Base-by-base conservation (phyloP, 2,329 filamentous ascomycete species). In the Thelonectria olida region DNA sequence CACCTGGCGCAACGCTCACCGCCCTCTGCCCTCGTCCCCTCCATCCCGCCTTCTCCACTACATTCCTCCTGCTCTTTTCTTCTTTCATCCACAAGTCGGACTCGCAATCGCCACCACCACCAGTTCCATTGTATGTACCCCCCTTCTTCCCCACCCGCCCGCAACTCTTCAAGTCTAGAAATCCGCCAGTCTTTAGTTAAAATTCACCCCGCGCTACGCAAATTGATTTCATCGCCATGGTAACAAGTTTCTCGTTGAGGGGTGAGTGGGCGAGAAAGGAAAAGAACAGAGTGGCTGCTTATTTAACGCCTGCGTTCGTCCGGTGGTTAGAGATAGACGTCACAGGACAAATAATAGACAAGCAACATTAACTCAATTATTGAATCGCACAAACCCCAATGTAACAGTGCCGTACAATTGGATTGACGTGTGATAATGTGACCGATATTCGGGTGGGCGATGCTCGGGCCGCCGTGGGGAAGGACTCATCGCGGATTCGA, bases 201-300 rank as follows among this genome's bases (percentile, higher is more conserved):
- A 13, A 34, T 19, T 12, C 19, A 15, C 49, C 27, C 36, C 19
- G 23, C 49, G 15, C 27, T 10, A 53, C 8, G 4, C 36, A 34
- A 31, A 25, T 39, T 25, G 31, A 28, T 13, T 27, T 51, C 28
- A 58, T 53, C 45, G 50, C 50, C 44, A 36, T 54, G 44, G 57
- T 59, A 59, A 59, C 57, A 25, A 12, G 19, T 27, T 54, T 17
- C 22, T 5, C 8, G n/a, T 34, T 48, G 23, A 22, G 25, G 34
- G 45, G n/a, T n/a, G n/a, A n/a, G n/a, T n/a, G n/a, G n/a, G n/a
- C n/a, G n/a, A n/a, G n/a, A n/a, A n/a, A n/a, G n/a, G n/a, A n/a
- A n/a, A n/a, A n/a, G n/a, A n/a, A n/a, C n/a, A n/a, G n/a, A n/a
- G n/a, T n/a, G n/a, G 4, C 13, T 34, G 12, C 31, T 2, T 34